Percentiles rank a stretch among this genome's conserved stretches.
These are phyloP conservation scores for Aegilops bicornis DNA, from an alignment of 176 grass and related monocot species.

Conservation along the genomic window DNA sequence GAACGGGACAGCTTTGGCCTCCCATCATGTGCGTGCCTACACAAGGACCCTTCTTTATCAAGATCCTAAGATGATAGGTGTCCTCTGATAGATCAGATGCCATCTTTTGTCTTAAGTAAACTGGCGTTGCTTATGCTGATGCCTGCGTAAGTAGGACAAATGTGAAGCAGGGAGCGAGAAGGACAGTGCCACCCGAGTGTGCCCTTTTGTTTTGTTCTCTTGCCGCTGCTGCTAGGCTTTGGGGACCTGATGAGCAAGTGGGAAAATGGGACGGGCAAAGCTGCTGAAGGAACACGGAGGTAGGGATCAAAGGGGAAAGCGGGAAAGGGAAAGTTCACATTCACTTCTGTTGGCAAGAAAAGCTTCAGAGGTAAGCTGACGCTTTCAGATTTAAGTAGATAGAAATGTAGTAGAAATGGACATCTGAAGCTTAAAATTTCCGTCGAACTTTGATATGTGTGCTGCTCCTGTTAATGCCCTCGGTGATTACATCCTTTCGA, in stretches of 20 bases:
- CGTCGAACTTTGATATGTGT: background rate
- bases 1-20: slow-evolving; percentile 36
- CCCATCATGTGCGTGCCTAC: slow-evolving; percentile 32
- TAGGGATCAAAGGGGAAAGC: slow-evolving; percentile 30
- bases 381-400: background rate
- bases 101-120: slow-evolving; percentile 28
- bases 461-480: background rate
- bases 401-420: too few relatives aligned
- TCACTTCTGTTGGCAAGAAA: background rate
- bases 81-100: slow-evolving; percentile 29
- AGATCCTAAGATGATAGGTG: background rate
- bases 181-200: background rate
- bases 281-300: background rate
- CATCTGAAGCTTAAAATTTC: background rate
- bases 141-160: slow-evolving; percentile 40
- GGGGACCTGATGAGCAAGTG: background rate
- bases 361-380: background rate
- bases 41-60: background rate
- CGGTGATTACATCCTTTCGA: background rate
- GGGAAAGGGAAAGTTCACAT: background rate
- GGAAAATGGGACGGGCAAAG: background rate
- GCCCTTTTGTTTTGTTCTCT: slow-evolving; percentile 35
- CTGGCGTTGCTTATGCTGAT: background rate
- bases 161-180: slow-evolving; percentile 16
- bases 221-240: slow-evolving; percentile 3